Percentiles rank a stretch among this genome's conserved stretches.
phyloP scores from a whole-genome alignment of 2,329 filamentous ascomycete species.

The Calonectria pseudoreteaudii region DNA sequence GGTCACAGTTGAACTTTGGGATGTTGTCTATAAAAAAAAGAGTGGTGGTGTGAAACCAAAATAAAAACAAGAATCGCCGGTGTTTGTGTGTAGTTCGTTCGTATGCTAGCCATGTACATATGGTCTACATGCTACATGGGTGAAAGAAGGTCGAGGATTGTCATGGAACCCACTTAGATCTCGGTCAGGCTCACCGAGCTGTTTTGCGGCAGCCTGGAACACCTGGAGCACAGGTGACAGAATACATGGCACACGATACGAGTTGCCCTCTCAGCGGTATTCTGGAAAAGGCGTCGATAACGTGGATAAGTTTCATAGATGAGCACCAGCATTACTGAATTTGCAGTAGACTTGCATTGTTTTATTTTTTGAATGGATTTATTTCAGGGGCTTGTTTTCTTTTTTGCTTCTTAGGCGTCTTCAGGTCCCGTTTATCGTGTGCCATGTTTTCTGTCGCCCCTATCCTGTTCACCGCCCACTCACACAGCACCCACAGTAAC shows the following conservation, averaged over 20 bases:
- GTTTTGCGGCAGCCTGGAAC: conserved; percentile 8
- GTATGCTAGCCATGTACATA: background rate
- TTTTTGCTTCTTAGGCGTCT: background rate
- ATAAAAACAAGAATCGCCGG: background rate
- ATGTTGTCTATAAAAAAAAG: background rate
- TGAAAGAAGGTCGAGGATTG: conserved; percentile 6
- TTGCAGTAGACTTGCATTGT: background rate
- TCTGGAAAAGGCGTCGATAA: background rate
- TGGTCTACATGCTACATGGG: background rate
- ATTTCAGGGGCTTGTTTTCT: background rate
- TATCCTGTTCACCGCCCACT: conserved; percentile 1
- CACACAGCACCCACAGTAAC: conserved; percentile 9
- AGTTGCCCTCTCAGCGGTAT: background rate
- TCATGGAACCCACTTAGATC: conserved; percentile 1
- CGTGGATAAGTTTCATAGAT: background rate
- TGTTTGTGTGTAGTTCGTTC: background rate
- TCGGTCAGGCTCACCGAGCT: conserved; percentile 22
- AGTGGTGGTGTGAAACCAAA: background rate
- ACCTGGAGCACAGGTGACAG: background rate
- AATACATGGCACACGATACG: background rate
- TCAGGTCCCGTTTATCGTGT: conserved; percentile 29
- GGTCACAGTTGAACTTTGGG: background rate
- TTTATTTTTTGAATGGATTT: background rate
- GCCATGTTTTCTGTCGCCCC: conserved; percentile 30
- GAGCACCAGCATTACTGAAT: background rate